Evolutionary conservation across 176 grass and related monocot species (phyloP).

Genomic region (Musa acuminata): DNA sequence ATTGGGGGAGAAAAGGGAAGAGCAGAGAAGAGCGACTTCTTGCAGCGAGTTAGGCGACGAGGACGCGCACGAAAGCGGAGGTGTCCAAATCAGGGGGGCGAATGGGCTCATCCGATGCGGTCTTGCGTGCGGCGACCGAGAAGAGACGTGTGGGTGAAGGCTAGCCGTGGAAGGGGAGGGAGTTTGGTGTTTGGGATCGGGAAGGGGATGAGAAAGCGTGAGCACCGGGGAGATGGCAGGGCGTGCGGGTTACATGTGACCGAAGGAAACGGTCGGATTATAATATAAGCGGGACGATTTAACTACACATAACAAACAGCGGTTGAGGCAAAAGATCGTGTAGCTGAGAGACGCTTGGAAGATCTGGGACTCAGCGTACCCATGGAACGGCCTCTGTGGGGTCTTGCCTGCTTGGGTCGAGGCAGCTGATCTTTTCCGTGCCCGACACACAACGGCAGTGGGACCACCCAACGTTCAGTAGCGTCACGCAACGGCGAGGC

Average conservation of each 20-base stretch:
- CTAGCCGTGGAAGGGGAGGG: not conserved
- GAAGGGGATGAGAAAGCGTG: not conserved
- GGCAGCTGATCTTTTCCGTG: too few relatives aligned
- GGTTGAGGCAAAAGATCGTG: too few relatives aligned
- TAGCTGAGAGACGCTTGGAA: too few relatives aligned
- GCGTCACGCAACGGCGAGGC: too few relatives aligned
- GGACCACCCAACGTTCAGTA: too few relatives aligned
- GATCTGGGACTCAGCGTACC: too few relatives aligned
- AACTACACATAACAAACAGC: too few relatives aligned
- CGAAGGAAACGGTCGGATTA: not conserved
- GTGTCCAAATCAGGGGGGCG: not conserved
- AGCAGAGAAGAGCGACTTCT: too few relatives aligned
- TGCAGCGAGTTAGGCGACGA: not conserved
- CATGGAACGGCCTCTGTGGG: too few relatives aligned
- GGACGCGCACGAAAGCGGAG: not conserved
- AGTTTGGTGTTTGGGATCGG: not conserved
- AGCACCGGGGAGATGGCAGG: not conserved
- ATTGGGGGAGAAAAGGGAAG: not conserved
- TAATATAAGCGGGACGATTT: too few relatives aligned
- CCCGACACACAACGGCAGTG: too few relatives aligned
- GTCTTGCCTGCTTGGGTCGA: too few relatives aligned
- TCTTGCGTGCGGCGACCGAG: not conserved
- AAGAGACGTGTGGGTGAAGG: not conserved
- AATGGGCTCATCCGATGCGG: not conserved
- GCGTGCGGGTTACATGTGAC: constrained; percentile 12